Base-by-base conservation (phyloP, 192 early-diverging fungal species). In the Dimargaris xerosporica region DNA sequence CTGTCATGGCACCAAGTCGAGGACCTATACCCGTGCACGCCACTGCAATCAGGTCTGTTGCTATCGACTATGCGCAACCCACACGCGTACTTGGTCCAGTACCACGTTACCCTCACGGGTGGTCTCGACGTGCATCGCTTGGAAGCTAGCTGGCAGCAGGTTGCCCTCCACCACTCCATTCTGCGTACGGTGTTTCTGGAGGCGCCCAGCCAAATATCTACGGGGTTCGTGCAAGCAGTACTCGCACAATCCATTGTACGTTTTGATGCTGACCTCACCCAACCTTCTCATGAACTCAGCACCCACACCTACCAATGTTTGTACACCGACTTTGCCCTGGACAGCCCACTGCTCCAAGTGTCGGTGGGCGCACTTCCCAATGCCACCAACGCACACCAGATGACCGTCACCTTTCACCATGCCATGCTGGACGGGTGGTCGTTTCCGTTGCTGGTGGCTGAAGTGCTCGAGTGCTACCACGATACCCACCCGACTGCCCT, bases 141-240 rank as follows among this genome's bases (percentile, higher is more conserved):
- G 7, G 0, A 3, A 17, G 12, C 31, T 21, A 0, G 34, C 5
- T 60, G 58, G 58, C 39, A 60, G 10, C 28, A 0, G 39, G 0
- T 60, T 9, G 6, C 58, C 5, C 21, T 15, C 13, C 13, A 60
- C 2, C 58, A 60, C 16, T 5, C 39, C 10, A 28, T 44, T n/a
- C 39, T 60, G 21, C 58, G 58, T 5, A 43, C 58, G 5, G 58
- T 43, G n/a, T 60, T 60, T 43, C n/a, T 60, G 10, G n/a, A 16
- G n/a, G 7, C 58, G 12, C 42, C 58, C 17, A 39, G 13, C 2
- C 4, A n/a, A n/a, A 16, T 13, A 10, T 42, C 34, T 41, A 28
- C 13, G 10, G 56, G 56, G 56, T 59, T 41, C 41, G 56, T 39
- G 15, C 56, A 59, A 41, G 31, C 41, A 16, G 56, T 59, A 1